Evolutionary conservation across 768 basidiomycete species (phyloP).

Genomic region (Clathrus columnatus): DNA sequence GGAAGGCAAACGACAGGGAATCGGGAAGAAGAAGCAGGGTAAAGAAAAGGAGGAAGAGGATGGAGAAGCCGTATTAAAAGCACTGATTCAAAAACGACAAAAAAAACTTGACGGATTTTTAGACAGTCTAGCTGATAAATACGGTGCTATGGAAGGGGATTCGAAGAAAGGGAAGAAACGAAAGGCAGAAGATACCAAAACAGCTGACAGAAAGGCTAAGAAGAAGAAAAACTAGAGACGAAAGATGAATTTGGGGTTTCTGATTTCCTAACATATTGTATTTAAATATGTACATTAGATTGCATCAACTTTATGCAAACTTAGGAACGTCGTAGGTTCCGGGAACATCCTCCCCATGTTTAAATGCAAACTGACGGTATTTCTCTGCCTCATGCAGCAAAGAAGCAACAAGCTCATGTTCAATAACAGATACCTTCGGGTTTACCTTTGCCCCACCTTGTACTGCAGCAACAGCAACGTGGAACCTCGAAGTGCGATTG

Average conservation of each 20-base stretch:
- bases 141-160: conserved; percentile 39
- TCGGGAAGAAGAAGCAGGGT: conserved; percentile 42
- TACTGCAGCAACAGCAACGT: conserved; percentile 55
- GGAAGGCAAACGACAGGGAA: conserved; percentile 36
- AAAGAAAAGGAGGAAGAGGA: conserved; percentile 28
- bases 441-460: conserved; percentile 46
- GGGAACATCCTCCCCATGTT: conserved; percentile 44
- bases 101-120: conserved; percentile 65
- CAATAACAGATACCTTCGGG: conserved; percentile 42
- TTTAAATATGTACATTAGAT: background rate
- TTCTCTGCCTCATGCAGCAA: conserved; percentile 54
- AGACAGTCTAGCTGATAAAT: conserved; percentile 67
- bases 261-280: background rate
- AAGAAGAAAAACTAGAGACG: conserved; percentile 43
- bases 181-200: conserved; percentile 39
- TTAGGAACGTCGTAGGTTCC: background rate
- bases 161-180: conserved; percentile 35
- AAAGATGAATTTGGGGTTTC: conserved; percentile 10
- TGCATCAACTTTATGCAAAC: background rate
- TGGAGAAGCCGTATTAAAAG: conserved; percentile 57
- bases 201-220: conserved; percentile 18
- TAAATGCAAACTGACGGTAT: conserved; percentile 52
- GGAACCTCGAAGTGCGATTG: conserved; percentile 59
- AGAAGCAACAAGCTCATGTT: conserved; percentile 48
- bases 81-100: conserved; percentile 72